phyloP scores from a whole-genome alignment of 345 rosid genomes.

The Sapria himalayana region DNA sequence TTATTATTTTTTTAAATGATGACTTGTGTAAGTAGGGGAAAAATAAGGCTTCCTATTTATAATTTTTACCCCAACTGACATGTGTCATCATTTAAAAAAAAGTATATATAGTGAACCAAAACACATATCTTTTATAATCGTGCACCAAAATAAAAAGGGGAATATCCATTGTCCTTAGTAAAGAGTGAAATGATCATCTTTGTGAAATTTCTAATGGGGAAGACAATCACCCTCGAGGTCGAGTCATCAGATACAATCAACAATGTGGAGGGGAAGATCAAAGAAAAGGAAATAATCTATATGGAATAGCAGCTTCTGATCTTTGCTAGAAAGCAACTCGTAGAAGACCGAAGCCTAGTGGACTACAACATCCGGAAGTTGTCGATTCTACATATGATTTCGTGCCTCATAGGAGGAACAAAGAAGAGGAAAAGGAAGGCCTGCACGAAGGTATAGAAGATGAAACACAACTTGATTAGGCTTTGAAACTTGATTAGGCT shows the following conservation, averaged over 20 bases:
- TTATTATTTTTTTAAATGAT: no score
- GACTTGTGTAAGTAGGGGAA: no score
- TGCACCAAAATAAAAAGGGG: no score
- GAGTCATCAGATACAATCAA: conserved; percentile 10
- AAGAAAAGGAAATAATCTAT: conserved; percentile 8
- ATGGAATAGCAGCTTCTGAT: conserved; percentile 8
- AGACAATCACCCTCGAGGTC: conserved; percentile 11
- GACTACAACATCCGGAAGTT: conserved; percentile 10
- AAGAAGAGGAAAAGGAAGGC: conserved; percentile 11
- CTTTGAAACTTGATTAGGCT: no score
- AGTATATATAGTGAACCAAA: no score
- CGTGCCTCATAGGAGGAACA: conserved; percentile 9
- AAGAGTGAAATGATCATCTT: conserved; percentile 11
- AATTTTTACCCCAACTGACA: no score
- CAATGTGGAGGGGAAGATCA: conserved; percentile 8
- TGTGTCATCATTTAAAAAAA: no score
- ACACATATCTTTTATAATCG: no score
- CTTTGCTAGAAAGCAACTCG: conserved; percentile 9
- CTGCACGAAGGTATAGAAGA: conserved; percentile 10
- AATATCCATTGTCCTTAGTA: no score
- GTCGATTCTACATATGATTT: no score
- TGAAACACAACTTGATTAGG: no score
- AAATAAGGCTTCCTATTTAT: no score
- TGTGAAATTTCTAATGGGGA: conserved; percentile 10
- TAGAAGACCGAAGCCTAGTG: conserved; percentile 8